Conservation (phyloP, 2,329 filamentous ascomycete species). For the Aspergillus melleus region DNA sequence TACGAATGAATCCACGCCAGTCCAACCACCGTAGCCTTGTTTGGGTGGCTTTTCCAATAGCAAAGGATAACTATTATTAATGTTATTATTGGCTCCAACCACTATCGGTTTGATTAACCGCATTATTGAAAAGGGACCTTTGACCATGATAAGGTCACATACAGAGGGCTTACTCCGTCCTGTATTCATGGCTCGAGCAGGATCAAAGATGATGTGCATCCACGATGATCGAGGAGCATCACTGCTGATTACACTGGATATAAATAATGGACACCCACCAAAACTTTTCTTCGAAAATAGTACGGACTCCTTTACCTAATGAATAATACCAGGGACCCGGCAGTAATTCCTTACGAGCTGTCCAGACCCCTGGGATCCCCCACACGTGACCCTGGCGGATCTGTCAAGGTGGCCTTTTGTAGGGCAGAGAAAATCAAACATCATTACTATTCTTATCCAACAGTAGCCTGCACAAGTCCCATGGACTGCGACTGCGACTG, state of each 20-base stretch:
- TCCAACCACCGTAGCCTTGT: no score
- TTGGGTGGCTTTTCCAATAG: no score
- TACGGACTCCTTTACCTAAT: neutral
- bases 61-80: no score
- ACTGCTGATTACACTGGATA: neutral
- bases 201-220: neutral
- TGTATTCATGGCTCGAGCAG: neutral
- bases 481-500: neutral
- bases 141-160: neutral
- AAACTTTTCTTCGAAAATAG: no score
- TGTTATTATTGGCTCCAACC: neutral
- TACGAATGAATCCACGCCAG: no score
- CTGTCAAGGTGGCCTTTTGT: conserved; percentile 22
- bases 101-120: neutral
- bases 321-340: neutral
- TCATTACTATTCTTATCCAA: no score
- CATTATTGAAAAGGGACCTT: neutral
- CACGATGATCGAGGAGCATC: neutral
- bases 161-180: neutral
- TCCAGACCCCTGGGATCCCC: neutral
- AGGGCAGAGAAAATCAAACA: no score
- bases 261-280: neutral
- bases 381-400: conserved; percentile 19
- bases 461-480: neutral
- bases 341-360: neutral